Evolutionary conservation across 805 yeast species (phyloP).

Genomic region (Saccharomyces paradoxus): DNA sequence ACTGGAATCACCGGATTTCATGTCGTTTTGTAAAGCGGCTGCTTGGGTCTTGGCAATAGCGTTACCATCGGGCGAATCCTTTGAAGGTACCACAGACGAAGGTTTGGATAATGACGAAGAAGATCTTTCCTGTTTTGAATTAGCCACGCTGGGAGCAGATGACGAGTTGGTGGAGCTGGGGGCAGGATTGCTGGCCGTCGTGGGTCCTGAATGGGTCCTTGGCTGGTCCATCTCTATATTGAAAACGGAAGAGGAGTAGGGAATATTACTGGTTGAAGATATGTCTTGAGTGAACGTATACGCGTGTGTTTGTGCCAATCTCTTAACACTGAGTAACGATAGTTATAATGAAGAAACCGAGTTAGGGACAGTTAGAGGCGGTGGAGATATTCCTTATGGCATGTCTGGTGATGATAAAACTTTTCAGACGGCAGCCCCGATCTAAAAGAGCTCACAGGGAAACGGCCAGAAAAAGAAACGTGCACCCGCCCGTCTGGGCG

Average conservation of each 20-base stretch:
- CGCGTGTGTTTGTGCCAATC: neutral
- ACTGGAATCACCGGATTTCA: neutral
- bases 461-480: neutral
- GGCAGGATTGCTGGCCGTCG: conserved; percentile 3
- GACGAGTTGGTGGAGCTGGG: conserved; percentile 7
- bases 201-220: conserved; percentile 6
- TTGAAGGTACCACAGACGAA: neutral
- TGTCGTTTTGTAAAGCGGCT: neutral
- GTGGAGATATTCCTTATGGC: neutral
- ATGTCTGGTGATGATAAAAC: conserved; percentile 1
- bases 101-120: neutral
- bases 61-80: neutral
- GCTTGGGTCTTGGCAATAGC: neutral
- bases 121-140: neutral
- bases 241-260: neutral
- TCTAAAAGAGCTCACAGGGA: conserved; percentile 1
- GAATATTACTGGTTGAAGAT: neutral
- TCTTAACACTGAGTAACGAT: neutral
- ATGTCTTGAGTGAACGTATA: neutral
- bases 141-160: conserved; percentile 1
- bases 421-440: neutral
- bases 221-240: conserved; percentile 8
- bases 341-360: neutral
- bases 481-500: neutral
- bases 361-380: neutral